Conservation (phyloP, 139 green algal genomes). For the Limnomonas spitsbergensis region DNA sequence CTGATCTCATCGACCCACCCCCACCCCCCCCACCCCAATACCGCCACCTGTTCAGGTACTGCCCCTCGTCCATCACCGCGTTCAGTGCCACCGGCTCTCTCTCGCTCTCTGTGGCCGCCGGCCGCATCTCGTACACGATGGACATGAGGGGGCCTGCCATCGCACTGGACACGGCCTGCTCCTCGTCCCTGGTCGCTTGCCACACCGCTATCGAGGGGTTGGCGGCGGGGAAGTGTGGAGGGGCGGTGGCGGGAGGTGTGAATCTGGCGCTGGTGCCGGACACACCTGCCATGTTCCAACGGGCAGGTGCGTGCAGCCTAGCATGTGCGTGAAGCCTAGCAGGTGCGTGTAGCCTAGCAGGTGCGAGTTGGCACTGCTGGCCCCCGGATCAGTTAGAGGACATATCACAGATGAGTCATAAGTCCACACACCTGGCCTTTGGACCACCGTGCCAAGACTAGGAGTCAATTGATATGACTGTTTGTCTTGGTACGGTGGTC, state of each 20-base stretch:
- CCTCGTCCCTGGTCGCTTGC: conserved; percentile 71
- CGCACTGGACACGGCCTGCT: conserved; percentile 85
- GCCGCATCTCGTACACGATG: conserved; percentile 72
- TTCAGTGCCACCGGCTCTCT: conserved; percentile 53
- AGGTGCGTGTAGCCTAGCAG: too few species aligned
- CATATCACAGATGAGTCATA: too few species aligned
- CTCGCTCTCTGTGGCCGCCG: conserved; percentile 60
- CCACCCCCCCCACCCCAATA: too few species aligned
- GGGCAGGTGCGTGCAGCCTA: conserved; percentile 38
- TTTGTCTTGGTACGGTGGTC: too few species aligned
- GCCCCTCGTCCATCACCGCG: conserved; percentile 21
- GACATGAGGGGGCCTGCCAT: conserved; percentile 66
- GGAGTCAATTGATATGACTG: too few species aligned
- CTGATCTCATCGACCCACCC: too few species aligned
- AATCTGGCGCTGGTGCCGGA: conserved; percentile 57
- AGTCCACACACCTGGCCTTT: too few species aligned
- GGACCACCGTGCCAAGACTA: too few species aligned
- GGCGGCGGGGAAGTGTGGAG: conserved; percentile 27
- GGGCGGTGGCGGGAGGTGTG: conserved; percentile 38
- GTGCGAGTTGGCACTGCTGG: too few species aligned
- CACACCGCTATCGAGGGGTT: conserved; percentile 41
- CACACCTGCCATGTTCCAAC: conserved; percentile 55
- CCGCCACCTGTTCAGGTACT: conserved; percentile 13
- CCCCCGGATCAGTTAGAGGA: too few species aligned
- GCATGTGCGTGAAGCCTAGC: too few species aligned